Evolutionary conservation across 148 eudicot genomes (phyloP), one percentile per base, ranked within the genome.

Genomic region (Vaccinium darrowii): DNA sequence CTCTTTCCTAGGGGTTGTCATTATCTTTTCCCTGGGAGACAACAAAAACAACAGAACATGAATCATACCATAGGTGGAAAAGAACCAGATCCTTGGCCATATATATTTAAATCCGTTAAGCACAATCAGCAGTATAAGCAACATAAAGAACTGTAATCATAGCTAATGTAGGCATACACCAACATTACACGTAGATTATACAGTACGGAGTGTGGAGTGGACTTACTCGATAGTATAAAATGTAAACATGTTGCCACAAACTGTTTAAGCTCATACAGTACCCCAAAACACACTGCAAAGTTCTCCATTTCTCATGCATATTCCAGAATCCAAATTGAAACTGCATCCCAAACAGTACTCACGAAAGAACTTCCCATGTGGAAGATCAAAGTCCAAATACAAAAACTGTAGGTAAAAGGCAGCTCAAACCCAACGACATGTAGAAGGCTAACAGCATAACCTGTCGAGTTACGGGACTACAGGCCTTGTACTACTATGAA

Each of bases 1-100:
- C 90, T 90, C 88, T 88, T 92, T 93, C 88, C 95, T 92, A 18
- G 99, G 98, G 27, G 84, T 85, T 9, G 99, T 88, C 97, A 92
- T 93, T 84, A 93, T 88, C 91, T 92, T 93, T 88, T 96, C 99
- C 90, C 99, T 96, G 87, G 33, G 84, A 9, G 39, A 50, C 30
- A 72, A 85, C 19, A 86, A n/a, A 76, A 65, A 15, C 18, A 60
- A 36, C 39, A 65, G 49, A 51, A 15, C 23, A 56, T 67, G 51
- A 53, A 50, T 25, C 18, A 83, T 51, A 72, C 13, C 65, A 84
- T 54, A 84, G 36, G 14, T 63, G 43, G 15, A 36, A 15, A 58
- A 76, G 10, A 52, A 84, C n/a, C 21, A 14, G 15, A 51, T 18
- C 33, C 33, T 52, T 78, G 36, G 18, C 80, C 16, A 78, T n/a